Conservation (phyloP, 345 rosid species). For the Ailanthus altissimus region DNA sequence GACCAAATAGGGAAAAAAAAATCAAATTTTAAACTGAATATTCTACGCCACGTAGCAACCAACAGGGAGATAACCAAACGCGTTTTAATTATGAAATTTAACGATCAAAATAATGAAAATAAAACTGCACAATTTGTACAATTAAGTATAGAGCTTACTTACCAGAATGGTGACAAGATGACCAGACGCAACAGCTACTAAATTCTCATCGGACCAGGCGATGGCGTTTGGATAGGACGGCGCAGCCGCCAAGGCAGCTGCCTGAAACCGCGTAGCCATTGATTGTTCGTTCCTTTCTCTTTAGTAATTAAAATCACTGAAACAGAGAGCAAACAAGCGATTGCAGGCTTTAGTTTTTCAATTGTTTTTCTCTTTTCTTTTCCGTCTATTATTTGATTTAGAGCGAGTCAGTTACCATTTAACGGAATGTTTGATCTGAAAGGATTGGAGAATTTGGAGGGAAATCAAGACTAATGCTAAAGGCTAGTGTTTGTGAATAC, state of each 20-base stretch:
- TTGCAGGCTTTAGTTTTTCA: not conserved
- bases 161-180: conserved; percentile 81
- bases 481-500: conserved; percentile 9
- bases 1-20: too few species aligned
- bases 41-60: too few species aligned
- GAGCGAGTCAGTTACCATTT: not conserved
- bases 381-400: not conserved
- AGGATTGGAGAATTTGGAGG: not conserved
- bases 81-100: not conserved
- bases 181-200: conserved; percentile 85
- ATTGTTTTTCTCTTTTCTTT: not conserved
- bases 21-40: too few species aligned
- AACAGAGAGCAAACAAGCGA: not conserved
- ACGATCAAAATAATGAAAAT: not conserved
- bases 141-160: conserved; percentile 33
- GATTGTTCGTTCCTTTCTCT: not conserved
- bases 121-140: not conserved
- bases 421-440: not conserved
- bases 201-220: conserved; percentile 93
- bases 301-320: not conserved
- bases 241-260: conserved; percentile 66
- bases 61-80: too few species aligned
- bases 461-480: not conserved
- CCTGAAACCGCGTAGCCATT: conserved; percentile 88
- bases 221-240: conserved; percentile 79